A percentile compares a stretch with the other conserved stretches of the same genome.
Evolutionary conservation across 306 rosid genomes (phyloP).

Genomic region (Quercus berberidifolia): DNA sequence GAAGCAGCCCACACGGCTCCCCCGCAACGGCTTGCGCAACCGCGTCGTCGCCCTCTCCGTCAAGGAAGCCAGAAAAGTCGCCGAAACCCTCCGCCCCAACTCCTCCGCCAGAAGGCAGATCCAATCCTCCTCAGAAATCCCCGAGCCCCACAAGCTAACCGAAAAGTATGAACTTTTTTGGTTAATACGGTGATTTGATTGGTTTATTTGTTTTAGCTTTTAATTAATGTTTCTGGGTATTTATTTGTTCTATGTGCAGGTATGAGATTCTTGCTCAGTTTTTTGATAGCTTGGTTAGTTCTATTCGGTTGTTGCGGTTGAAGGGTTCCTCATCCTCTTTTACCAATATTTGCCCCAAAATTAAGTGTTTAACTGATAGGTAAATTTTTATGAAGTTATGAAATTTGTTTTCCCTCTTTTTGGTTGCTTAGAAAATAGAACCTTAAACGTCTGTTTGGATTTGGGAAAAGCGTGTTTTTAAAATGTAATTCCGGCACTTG

Average conservation of each 20-base stretch:
- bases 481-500: too few species aligned
- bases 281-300: slow-evolving; percentile 54
- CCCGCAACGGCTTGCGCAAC: slow-evolving; percentile 36
- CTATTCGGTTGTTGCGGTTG: slow-evolving; percentile 45
- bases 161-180: slow-evolving; percentile 34
- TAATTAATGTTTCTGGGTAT: not conserved
- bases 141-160: slow-evolving; percentile 31
- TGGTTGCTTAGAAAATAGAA: too few species aligned
- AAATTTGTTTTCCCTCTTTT: too few species aligned
- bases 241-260: slow-evolving; percentile 31
- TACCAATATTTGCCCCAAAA: slow-evolving; percentile 33
- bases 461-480: not conserved
- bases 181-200: not conserved
- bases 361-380: slow-evolving; percentile 72
- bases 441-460: not conserved
- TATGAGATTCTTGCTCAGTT: slow-evolving; percentile 47
- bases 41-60: slow-evolving; percentile 37
- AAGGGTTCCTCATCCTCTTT: slow-evolving; percentile 45
- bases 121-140: not conserved
- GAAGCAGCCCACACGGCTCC: slow-evolving; percentile 31
- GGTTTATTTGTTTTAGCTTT: not conserved
- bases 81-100: slow-evolving; percentile 23
- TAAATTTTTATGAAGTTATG: slow-evolving; percentile 6
- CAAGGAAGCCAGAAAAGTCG: slow-evolving; percentile 38
- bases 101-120: slow-evolving; percentile 45